A percentile compares a stretch with the other conserved stretches of the same genome.
These are phyloP conservation scores for Cylindrodendrum hubeiense DNA, from an alignment of 2,329 filamentous ascomycete genomes.

Conservation along the genomic window DNA sequence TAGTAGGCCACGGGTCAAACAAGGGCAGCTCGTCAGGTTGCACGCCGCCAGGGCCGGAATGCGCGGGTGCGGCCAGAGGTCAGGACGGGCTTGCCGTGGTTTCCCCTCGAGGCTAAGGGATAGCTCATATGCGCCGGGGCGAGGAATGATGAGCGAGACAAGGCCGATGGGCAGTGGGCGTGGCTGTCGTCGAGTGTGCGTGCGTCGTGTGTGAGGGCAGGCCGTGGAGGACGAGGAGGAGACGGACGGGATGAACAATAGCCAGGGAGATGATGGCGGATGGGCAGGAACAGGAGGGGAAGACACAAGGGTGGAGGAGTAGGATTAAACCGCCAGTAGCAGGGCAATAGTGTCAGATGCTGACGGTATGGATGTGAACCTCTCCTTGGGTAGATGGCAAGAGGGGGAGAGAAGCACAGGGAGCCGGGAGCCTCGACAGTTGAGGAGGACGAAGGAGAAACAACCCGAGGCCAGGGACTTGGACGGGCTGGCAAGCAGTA, in stretches of 20 bases:
- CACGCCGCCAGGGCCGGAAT: conserved; percentile 43
- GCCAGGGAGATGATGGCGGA: conserved; percentile 4
- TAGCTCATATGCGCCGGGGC: conserved; percentile 43
- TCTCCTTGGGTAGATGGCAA: conserved; percentile 4
- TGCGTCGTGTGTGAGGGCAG: conserved; percentile 12
- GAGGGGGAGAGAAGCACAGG: not conserved
- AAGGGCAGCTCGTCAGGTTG: conserved; percentile 43
- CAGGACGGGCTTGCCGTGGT: conserved; percentile 31
- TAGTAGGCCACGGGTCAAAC: conserved; percentile 41
- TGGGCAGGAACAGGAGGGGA: conserved; percentile 1
- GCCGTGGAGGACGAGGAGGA: not conserved
- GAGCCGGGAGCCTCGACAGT: not conserved
- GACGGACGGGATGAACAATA: conserved; percentile 7
- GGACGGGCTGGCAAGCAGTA: not conserved
- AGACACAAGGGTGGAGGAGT: not conserved
- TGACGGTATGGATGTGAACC: conserved; percentile 5
- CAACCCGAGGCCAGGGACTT: not conserved
- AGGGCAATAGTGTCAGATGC: conserved; percentile 16
- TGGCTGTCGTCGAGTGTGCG: conserved; percentile 11
- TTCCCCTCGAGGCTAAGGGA: conserved; percentile 46
- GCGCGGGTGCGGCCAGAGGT: conserved; percentile 32
- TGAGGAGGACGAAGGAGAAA: not conserved
- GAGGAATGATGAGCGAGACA: conserved; percentile 55
- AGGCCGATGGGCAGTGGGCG: conserved; percentile 28
- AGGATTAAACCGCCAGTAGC: not conserved